Evolutionary conservation across 1,284 basidiomycete genomes (phyloP).

Genomic region (Bjerkandera adusta): DNA sequence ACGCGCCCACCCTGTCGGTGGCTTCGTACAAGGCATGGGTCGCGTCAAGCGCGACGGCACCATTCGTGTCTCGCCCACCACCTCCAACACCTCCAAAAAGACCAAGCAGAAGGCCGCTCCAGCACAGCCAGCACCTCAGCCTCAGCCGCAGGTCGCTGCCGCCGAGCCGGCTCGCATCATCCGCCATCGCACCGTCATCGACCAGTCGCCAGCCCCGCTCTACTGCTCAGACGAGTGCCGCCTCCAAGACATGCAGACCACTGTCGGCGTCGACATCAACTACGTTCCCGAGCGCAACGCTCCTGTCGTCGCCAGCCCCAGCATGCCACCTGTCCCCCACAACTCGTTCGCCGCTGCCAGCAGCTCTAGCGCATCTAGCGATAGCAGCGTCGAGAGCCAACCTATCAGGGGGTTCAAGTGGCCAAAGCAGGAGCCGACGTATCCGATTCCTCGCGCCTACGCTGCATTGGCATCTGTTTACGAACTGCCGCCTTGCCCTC

Average conservation of each 20-base stretch:
- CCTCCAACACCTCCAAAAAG: conserved; percentile 9
- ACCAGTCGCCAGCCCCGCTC: conserved; percentile 69
- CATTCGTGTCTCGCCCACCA: conserved; percentile 40
- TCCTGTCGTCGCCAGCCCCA: conserved; percentile 35
- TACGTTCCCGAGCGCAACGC: conserved; percentile 42
- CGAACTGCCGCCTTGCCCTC: conserved; percentile 54
- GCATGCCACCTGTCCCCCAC: conserved; percentile 38
- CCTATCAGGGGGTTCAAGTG: conserved; percentile 16
- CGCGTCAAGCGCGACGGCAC: conserved; percentile 54
- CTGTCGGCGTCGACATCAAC: conserved; percentile 44
- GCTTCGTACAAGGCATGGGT: conserved; percentile 62
- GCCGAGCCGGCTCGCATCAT: conserved; percentile 31
- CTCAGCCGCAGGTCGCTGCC: conserved; percentile 8
- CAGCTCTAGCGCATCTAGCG: conserved; percentile 40
- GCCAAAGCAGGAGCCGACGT: not conserved
- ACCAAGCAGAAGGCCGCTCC: conserved; percentile 23
- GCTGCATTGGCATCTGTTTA: conserved; percentile 52
- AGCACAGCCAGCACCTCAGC: conserved; percentile 22
- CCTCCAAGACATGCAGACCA: conserved; percentile 50
- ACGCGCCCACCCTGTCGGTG: conserved; percentile 44
- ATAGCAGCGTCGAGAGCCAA: conserved; percentile 35
- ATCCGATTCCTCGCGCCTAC: conserved; percentile 32
- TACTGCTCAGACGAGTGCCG: conserved; percentile 79
- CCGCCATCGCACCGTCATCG: conserved; percentile 65
- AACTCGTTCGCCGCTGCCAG: conserved; percentile 32